Percentiles rank a stretch among this genome's conserved stretches.
phyloP scores from a whole-genome alignment of 495 filamentous ascomycete species.

The Neurospora sp. region DNA sequence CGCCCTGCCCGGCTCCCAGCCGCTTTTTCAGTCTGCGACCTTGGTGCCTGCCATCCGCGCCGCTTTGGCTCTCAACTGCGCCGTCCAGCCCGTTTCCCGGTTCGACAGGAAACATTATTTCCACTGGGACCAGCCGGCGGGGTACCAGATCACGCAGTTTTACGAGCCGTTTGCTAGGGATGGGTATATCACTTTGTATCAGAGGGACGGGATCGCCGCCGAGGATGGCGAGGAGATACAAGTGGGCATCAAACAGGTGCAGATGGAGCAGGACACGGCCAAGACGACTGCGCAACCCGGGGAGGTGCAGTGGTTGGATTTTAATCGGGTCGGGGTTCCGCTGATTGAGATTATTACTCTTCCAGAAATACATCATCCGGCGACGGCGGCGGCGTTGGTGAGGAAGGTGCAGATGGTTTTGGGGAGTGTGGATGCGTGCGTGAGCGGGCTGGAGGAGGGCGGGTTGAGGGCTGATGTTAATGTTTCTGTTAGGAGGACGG shows the following conservation, averaged over 20 bases:
- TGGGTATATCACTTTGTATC: constrained; percentile 58
- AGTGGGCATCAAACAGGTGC: constrained; percentile 82
- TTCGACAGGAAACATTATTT: constrained; percentile 99
- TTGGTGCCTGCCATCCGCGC: constrained; percentile 84
- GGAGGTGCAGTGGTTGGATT: constrained; percentile 70
- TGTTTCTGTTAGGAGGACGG: constrained; percentile 61
- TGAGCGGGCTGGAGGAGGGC: constrained; percentile 84
- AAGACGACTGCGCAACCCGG: constrained; percentile 76
- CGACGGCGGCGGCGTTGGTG: constrained; percentile 77
- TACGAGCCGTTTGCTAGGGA: constrained; percentile 77
- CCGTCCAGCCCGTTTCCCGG: constrained; percentile 48
- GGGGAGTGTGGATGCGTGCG: constrained; percentile 70
- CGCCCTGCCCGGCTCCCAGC: constrained; percentile 82
- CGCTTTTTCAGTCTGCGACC: constrained; percentile 71
- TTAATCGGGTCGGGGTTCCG: constrained; percentile 86
- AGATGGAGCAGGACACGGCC: constrained; percentile 96
- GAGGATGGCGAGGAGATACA: constrained; percentile 54
- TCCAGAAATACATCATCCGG: constrained; percentile 73
- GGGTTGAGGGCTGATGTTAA: constrained; percentile 92
- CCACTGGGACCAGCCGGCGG: constrained; percentile 91
- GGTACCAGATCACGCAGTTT: constrained; percentile 97
- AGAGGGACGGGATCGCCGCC: constrained; percentile 69
- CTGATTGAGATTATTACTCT: constrained; percentile 92
- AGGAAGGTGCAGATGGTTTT: constrained; percentile 80
- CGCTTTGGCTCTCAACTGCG: constrained; percentile 73